Base-by-base conservation (phyloP, 1,284 basidiomycete genomes). In the Malassezia sp. region DNA sequence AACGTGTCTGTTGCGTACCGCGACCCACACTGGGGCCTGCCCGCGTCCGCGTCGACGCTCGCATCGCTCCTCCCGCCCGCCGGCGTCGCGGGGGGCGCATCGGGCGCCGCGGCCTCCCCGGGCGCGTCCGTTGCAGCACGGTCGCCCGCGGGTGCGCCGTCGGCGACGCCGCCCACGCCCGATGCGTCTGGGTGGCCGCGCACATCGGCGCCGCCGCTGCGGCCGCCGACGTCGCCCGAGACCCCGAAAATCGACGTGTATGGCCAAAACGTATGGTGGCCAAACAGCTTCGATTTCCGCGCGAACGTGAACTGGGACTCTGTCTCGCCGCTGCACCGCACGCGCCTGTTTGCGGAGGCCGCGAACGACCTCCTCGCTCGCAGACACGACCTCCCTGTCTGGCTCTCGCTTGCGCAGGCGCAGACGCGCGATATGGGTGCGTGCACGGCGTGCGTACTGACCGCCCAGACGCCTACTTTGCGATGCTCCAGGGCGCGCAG, bases 191-290 rank as follows among this genome's bases (percentile, higher is more conserved):
- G 24, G 15, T n/a, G 14, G 26, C 11, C 15, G 21, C 5, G n/a
- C 5, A 17, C 4, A n/a, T 7, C 2, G 35, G 14, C 9, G 11
- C 32, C 2, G 17, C 15, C 35, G 21, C 21, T 2, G 22, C 33
- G 6, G 6, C 24, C 11, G 5, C 5, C 15, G n/a, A 27, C 35
- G 22, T 11, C 24, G 26, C 26, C 35, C 15, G 18, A 22, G 27
- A 18, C 12, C 4, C 39, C 39, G 15, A 41, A 33, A 18, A 23
- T 50, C 17, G 40, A 49, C 7, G 48, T 45, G 27, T 50, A 50
- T 23, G 48, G 48, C 28, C 17, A 31, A 9, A 44, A 21, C 15
- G 36, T 50, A 5, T 50, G 48, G 48, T 50, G 48, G 48, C 48
- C 48, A 7, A 29, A 17, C 4, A 27, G 37, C 10, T 50, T 50